phyloP scores from a whole-genome alignment of 768 basidiomycete genomes.

The Baorangia bicolor region DNA sequence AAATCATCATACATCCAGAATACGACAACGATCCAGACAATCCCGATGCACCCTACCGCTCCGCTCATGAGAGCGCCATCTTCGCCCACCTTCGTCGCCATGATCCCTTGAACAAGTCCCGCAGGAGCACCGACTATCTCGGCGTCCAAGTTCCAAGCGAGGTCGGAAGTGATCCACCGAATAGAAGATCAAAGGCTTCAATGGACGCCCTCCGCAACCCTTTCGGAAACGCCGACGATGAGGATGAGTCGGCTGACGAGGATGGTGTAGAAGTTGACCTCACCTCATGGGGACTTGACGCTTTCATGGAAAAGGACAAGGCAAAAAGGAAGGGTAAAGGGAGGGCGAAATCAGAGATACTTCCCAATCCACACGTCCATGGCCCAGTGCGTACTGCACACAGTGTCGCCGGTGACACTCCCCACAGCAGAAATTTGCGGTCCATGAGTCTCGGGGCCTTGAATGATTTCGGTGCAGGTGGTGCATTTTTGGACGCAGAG shows the following conservation, averaged over 20 bases:
- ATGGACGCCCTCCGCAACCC: conserved; percentile 70
- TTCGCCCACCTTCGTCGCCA: conserved; percentile 73
- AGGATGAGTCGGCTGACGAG: conserved; percentile 49
- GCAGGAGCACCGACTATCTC: conserved; percentile 63
- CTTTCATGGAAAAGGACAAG: conserved; percentile 72
- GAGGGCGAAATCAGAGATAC: conserved; percentile 35
- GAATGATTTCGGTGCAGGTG: conserved; percentile 50
- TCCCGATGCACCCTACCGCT: conserved; percentile 56
- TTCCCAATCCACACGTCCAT: conserved; percentile 47
- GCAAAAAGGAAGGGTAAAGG: conserved; percentile 38
- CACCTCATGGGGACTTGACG: conserved; percentile 81
- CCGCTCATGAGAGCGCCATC: conserved; percentile 82
- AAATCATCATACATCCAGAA: conserved; percentile 45
- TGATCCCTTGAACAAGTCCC: conserved; percentile 47
- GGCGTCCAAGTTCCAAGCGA: conserved; percentile 68
- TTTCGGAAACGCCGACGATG: conserved; percentile 62
- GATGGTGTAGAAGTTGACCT: conserved; percentile 71
- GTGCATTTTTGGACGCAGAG: conserved; percentile 45
- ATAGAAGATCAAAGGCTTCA: conserved; percentile 53
- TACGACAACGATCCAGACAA: conserved; percentile 87
- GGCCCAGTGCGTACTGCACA: conserved; percentile 39
- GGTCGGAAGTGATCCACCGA: conserved; percentile 49
- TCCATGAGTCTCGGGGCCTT: conserved; percentile 68
- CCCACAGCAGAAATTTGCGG: conserved; percentile 46
- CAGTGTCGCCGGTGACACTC: conserved; percentile 42